Evolutionary conservation across 2,329 filamentous ascomycete species (phyloP).

Genomic region (Sclerotinia glacialis): DNA sequence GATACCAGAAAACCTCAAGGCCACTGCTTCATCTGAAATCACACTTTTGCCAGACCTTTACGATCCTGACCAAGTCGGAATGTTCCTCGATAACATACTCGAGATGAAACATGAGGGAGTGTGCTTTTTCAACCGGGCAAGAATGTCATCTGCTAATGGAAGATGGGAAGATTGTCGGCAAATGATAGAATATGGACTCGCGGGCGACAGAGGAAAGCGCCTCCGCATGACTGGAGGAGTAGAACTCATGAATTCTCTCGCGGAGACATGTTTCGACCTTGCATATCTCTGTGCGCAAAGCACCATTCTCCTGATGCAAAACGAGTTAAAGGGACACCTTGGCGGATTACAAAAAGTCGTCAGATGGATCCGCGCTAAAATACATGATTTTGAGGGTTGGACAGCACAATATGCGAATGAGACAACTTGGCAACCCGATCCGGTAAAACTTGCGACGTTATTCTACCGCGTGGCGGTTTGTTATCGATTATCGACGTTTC

Average conservation of each 20-base stretch:
- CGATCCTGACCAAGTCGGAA: no score
- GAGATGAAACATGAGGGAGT: neutral
- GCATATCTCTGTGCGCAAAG: accelerated
- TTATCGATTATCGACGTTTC: neutral
- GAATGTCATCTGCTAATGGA: neutral
- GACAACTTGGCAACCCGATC: neutral
- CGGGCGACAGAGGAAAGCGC: neutral
- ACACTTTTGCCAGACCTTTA: neutral
- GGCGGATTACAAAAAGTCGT: no score
- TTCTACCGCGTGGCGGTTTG: neutral
- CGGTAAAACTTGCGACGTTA: neutral
- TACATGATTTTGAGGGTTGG: no score
- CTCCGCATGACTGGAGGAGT: neutral
- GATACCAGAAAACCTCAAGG: neutral
- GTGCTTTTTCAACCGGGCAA: no score
- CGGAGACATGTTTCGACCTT: no score
- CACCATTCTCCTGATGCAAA: neutral
- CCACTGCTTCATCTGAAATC: neutral
- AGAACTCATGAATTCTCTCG: neutral
- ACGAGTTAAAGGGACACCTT: neutral
- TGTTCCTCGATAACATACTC: no score
- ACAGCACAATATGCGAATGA: neutral
- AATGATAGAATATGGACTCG: neutral
- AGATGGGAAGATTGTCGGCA: neutral
- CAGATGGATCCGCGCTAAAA: no score